Base-by-base conservation (phyloP, 164 flowering plant species). In the Houttuynia cordata region DNA sequence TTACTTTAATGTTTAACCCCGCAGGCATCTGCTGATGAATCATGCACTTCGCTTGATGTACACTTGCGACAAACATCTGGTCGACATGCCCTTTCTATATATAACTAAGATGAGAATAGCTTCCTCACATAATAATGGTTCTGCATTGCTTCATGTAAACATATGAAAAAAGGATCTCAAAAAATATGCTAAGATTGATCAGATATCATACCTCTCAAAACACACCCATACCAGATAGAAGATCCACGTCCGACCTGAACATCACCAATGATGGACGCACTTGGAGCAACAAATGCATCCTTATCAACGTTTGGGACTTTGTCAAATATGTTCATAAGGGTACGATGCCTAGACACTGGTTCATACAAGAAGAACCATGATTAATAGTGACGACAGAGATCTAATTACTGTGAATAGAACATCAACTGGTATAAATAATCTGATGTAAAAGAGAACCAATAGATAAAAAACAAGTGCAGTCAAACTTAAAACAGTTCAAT, bases 141-240 rank as follows among this genome's bases (percentile, higher is more conserved):
- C 2, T 30, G 17, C 49, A 7, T 7, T 7, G 49, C 49, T 45
- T 17, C n/a, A 45, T 12, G 49, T 45, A 45, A 8, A 14, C 49
- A 45, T 12, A 45, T 17, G 17, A 45, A 45, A 7, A 45, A 42
- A 45, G 17, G 12, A 30, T 30, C 37, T 45, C 49, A 45, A 0
- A 17, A 45, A 45, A 8, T 45, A 30, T 30, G 6, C 37, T n/a
- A 17, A 17, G 3, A 45, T 45, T 45, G 49, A 54, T 8, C 2
- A 24, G 34, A 24, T 9, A 61, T 19, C 79, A 67, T 78, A 91
- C 97, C 97, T 88, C 96, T 78, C 68, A 91, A 72, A 62, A 91
- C 94, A 68, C 92, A 88, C 51, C 96, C 97, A 76, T 91, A 91
- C 97, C 96, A 88, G 74, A 88, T 81, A 37, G 97, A 91, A 14